Base-by-base conservation (phyloP, 371 early-diverging fungal genomes). In the Syncephalastrum monosporum region DNA sequence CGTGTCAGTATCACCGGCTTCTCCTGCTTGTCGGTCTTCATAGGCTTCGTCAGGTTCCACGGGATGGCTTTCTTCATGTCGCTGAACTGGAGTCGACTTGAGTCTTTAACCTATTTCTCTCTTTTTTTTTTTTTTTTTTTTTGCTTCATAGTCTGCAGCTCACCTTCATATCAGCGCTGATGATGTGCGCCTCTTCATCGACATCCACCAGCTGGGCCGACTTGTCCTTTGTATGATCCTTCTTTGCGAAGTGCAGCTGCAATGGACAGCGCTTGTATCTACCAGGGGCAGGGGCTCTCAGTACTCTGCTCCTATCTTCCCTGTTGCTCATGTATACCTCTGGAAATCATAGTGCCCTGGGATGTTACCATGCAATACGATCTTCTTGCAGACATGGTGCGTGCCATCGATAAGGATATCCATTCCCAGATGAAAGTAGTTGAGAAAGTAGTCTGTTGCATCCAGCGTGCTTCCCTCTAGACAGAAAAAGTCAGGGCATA, bases 271-370 rank as follows among this genome's bases (percentile, higher is more conserved):
- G 72, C 54, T 82, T 81, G 56, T 85, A 85, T 52, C 85, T 84
- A 47, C 8, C 38, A 4, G 24, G 43, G 16, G 42, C 16, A 13
- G 4, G 1, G 17, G 42, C 42, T 29, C 24, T 6, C 19, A 46
- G 24, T 27, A 5, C 17, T 1, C 29, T 54, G 12, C 3, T 44
- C 16, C 14, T 6, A 53, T 21, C 6, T 23, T 50, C 47, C 44
- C 54, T 44, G 23, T 29, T 42, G n/a, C 16, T 15, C 17, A 14
- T 17, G 27, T 47, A 15, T 78, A 90, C 82, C 81, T 77, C 56
- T 82, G 82, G 47, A 91, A 88, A 60, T 89, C 86, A 70, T 80
- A 85, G 56, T 88, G 90, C 2, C 90, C 88, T 14, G 86, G 87
- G 1, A 84, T 63, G 60, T 92, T 92, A n/a, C 82, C 80, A 64